phyloP scores from a whole-genome alignment of 2,329 filamentous ascomycete genomes.

The Penicillium verrucosum region DNA sequence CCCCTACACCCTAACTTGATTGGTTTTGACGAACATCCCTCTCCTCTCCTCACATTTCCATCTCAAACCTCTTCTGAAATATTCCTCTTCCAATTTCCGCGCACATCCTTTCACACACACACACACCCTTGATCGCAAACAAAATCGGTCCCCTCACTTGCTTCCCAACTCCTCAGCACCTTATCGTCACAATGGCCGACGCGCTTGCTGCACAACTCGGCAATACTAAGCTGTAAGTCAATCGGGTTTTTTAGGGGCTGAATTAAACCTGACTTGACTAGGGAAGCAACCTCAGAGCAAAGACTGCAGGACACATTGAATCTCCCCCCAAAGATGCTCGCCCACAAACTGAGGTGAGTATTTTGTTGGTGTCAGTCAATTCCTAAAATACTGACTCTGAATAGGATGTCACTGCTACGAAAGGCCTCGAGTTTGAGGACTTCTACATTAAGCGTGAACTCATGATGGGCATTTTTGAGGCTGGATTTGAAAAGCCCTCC shows the following conservation, averaged over 20 bases:
- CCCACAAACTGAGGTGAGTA: conserved; percentile 49
- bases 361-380: not conserved
- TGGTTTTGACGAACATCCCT: not conserved
- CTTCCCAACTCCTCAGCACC: conserved; percentile 6
- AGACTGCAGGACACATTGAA: conserved; percentile 48
- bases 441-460: conserved; percentile 93
- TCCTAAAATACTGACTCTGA: not conserved
- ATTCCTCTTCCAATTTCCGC: not conserved
- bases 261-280: conserved; percentile 20
- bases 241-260: not conserved
- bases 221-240: conserved; percentile 43
- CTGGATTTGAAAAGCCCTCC: conserved; percentile 96
- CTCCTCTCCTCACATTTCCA: not conserved
- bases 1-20: not conserved
- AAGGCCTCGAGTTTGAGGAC: conserved; percentile 95
- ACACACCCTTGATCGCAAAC: not conserved
- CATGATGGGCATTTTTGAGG: conserved; percentile 99
- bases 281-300: conserved; percentile 39
- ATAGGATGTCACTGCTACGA: conserved; percentile 97
- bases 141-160: not conserved
- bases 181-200: conserved; percentile 39
- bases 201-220: conserved; percentile 46
- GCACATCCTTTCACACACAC: not conserved
- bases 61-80: not conserved
- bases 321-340: conserved; percentile 48